Evolutionary conservation across 2,329 filamentous ascomycete genomes (phyloP).

Genomic region (Penicillium sp.): DNA sequence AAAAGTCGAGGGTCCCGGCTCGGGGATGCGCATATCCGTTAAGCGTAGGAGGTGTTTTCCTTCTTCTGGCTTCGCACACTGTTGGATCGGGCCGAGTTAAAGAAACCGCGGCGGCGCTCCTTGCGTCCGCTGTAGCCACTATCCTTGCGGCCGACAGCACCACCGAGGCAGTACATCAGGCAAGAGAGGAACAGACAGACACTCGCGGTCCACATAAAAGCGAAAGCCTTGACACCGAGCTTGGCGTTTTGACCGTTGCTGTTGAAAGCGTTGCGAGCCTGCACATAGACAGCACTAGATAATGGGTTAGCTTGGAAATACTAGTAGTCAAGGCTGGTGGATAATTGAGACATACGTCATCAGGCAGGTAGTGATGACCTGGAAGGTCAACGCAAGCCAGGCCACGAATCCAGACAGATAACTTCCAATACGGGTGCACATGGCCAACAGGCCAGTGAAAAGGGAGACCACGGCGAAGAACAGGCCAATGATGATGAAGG

Average conservation of each 20-base stretch:
- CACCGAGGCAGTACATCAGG: conserved; percentile 60
- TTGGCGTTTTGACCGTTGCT: conserved; percentile 51
- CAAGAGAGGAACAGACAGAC: conserved; percentile 60
- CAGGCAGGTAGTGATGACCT: conserved; percentile 59
- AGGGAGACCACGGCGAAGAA: conserved; percentile 66
- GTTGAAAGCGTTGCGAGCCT: conserved; percentile 61
- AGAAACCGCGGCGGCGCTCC: conserved; percentile 44
- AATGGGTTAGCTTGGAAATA: not conserved
- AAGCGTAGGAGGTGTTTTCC: conserved; percentile 29
- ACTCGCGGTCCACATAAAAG: conserved; percentile 65
- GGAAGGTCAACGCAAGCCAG: conserved; percentile 62
- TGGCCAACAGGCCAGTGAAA: conserved; percentile 50
- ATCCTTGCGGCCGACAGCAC: conserved; percentile 37
- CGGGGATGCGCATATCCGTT: conserved; percentile 10
- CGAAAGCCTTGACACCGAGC: conserved; percentile 63
- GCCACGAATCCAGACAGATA: conserved; percentile 58
- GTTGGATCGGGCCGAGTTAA: conserved; percentile 34
- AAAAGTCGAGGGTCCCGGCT: not conserved
- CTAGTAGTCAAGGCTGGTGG: not conserved
- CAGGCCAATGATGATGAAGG: conserved; percentile 82
- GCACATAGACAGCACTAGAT: conserved; percentile 61
- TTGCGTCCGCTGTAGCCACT: conserved; percentile 42
- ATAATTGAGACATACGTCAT: conserved; percentile 61
- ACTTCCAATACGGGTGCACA: conserved; percentile 58
- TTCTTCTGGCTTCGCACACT: conserved; percentile 37